Evolutionary conservation across 495 filamentous ascomycete genomes (phyloP).

Genomic region (Penicillium samsonianum): DNA sequence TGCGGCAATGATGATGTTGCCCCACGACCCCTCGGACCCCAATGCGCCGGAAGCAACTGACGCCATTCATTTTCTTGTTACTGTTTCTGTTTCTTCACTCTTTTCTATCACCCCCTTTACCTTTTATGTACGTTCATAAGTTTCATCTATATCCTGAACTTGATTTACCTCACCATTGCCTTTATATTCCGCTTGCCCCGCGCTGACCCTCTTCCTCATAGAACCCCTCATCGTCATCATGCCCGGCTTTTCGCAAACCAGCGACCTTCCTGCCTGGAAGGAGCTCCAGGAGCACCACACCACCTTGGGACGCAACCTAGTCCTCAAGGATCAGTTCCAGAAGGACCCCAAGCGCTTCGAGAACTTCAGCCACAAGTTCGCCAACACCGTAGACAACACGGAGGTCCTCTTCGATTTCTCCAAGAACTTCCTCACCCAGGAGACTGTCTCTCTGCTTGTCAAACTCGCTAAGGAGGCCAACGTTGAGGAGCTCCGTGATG

Average conservation of each 20-base stretch:
- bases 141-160: constrained; percentile 4
- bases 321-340: constrained; percentile 89
- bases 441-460: constrained; percentile 82
- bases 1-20: constrained; percentile 39
- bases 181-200: constrained; percentile 31
- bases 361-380: constrained; percentile 84
- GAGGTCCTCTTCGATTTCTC: constrained; percentile 97
- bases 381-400: constrained; percentile 71
- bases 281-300: constrained; percentile 86
- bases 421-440: constrained; percentile 96
- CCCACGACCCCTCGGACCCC: constrained; percentile 46
- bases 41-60: constrained; percentile 41
- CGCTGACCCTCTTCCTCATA: constrained; percentile 32
- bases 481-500: constrained; percentile 90
- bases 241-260: constrained; percentile 71
- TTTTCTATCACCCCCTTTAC: constrained; percentile 15
- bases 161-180: constrained; percentile 3
- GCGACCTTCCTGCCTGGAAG: constrained; percentile 79
- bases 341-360: constrained; percentile 86
- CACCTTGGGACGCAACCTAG: constrained; percentile 78
- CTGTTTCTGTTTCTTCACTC: constrained; percentile 15
- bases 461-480: constrained; percentile 88
- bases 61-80: constrained; percentile 30
- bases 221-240: constrained; percentile 38
- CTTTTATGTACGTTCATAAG: constrained; percentile 15